Percentiles rank a stretch among this genome's conserved stretches.
phyloP scores from a whole-genome alignment of 306 rosid genomes.

The Adenanthera pavonina region DNA sequence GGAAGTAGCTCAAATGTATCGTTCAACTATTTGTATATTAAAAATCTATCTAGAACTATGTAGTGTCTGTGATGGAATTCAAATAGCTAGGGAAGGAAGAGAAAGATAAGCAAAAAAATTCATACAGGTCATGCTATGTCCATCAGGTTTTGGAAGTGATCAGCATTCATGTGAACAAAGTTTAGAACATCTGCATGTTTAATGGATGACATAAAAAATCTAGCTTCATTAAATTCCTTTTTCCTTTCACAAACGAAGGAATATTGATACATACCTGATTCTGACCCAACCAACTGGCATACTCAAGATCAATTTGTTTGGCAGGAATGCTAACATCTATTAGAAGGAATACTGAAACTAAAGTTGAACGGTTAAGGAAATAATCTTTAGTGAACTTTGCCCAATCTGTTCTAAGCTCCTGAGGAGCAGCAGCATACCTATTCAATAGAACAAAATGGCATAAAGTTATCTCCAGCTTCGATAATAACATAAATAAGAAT shows the following conservation, averaged over 20 bases:
- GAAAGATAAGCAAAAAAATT: constrained; percentile 9
- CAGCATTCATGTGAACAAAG: neutral
- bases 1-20: too few species aligned
- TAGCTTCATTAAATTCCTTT: constrained; percentile 4
- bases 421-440: constrained; percentile 98
- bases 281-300: constrained; percentile 96
- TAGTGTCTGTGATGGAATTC: neutral
- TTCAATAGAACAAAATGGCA: constrained; percentile 25
- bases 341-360: constrained; percentile 97
- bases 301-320: constrained; percentile 83
- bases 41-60: neutral
- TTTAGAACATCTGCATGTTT: constrained; percentile 17
- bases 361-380: constrained; percentile 77
- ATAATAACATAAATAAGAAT: neutral
- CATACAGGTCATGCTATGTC: neutral
- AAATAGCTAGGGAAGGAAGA: constrained; percentile 25
- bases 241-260: neutral
- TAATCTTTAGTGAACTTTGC: constrained; percentile 86
- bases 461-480: constrained; percentile 11
- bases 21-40: too few species aligned
- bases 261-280: constrained; percentile 69
- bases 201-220: neutral
- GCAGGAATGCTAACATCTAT: constrained; percentile 98
- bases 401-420: constrained; percentile 89
- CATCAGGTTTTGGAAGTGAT: constrained; percentile 15